Evolutionary conservation across 2,329 filamentous ascomycete genomes (phyloP).

Genomic region (Beauveria caledonica): DNA sequence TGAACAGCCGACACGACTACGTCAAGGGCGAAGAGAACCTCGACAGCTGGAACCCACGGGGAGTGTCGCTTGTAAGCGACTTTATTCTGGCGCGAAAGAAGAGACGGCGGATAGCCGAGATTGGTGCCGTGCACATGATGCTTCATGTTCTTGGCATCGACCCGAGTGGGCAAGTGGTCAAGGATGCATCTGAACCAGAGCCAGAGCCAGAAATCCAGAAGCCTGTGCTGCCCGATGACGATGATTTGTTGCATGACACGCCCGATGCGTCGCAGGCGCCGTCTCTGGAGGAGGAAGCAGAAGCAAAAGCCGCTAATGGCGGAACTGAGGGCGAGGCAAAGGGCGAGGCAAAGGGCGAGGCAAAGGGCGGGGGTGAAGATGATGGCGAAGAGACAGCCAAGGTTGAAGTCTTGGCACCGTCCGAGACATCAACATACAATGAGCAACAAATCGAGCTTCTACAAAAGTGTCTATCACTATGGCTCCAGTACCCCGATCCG

Average conservation of each 20-base stretch:
- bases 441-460: slow-evolving; percentile 40
- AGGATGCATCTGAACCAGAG: slow-evolving; percentile 24
- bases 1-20: slow-evolving; percentile 91
- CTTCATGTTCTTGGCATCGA: slow-evolving; percentile 51
- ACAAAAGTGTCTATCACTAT: slow-evolving; percentile 53
- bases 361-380: slow-evolving; percentile 14
- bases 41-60: slow-evolving; percentile 76
- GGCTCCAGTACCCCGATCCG: slow-evolving; percentile 53
- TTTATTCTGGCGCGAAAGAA: slow-evolving; percentile 70
- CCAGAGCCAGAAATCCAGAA: slow-evolving; percentile 28
- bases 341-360: neutral
- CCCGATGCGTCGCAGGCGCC: slow-evolving; percentile 43
- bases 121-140: slow-evolving; percentile 64
- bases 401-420: slow-evolving; percentile 12
- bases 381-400: slow-evolving; percentile 17
- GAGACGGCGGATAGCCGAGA: slow-evolving; percentile 65
- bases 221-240: slow-evolving; percentile 41
- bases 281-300: slow-evolving; percentile 23
- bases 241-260: slow-evolving; percentile 50
- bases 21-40: slow-evolving; percentile 92
- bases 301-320: slow-evolving; percentile 16
- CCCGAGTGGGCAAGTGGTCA: slow-evolving; percentile 23
- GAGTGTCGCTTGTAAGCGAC: slow-evolving; percentile 85
- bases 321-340: slow-evolving; percentile 15
- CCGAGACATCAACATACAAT: slow-evolving; percentile 33